Conservation (phyloP, 257 asterid species). For the Phtheirospermum japonicum region DNA sequence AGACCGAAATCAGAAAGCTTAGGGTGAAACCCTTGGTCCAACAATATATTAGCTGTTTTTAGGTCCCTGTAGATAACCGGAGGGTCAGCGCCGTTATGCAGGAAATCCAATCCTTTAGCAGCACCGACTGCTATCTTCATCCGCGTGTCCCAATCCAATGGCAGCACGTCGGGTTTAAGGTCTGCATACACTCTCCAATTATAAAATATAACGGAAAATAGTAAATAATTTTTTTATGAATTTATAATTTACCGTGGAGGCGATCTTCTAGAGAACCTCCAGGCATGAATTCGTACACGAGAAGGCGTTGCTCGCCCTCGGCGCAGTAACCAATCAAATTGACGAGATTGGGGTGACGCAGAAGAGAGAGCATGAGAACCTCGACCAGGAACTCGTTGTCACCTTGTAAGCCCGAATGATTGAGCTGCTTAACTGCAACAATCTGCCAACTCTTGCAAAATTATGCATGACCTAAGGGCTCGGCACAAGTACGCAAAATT, state of each 20-base stretch:
- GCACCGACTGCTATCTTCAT: slow-evolving; percentile 46
- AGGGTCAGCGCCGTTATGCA: slow-evolving; percentile 47
- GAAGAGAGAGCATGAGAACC: slow-evolving; percentile 47
- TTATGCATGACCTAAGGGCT: no score
- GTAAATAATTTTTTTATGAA: slow-evolving; percentile 5
- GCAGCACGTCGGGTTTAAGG: slow-evolving; percentile 32
- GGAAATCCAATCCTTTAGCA: slow-evolving; percentile 43
- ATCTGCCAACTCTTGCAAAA: slow-evolving; percentile 33
- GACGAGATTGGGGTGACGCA: slow-evolving; percentile 51
- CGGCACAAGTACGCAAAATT: no score
- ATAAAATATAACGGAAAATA: no score
- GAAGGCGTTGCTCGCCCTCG: slow-evolving; percentile 49
- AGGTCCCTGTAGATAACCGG: slow-evolving; percentile 53
- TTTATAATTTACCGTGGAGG: slow-evolving; percentile 50
- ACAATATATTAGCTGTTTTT: slow-evolving; percentile 46
- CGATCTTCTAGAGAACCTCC: slow-evolving; percentile 46
- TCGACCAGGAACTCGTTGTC: slow-evolving; percentile 49
- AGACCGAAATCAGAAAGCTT: slow-evolving; percentile 57
- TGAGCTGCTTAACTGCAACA: slow-evolving; percentile 44
- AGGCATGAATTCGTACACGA: slow-evolving; percentile 50
- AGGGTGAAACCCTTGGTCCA: slow-evolving; percentile 45
- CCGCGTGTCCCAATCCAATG: slow-evolving; percentile 48
- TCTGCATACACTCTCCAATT: slow-evolving; percentile 26
- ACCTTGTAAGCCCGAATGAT: slow-evolving; percentile 52
- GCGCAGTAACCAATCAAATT: slow-evolving; percentile 47